A percentile compares a stretch with the other conserved stretches of the same genome.
Conservation (phyloP, 2,329 filamentous ascomycete genomes). For the Aspergillus tubingensis region DNA sequence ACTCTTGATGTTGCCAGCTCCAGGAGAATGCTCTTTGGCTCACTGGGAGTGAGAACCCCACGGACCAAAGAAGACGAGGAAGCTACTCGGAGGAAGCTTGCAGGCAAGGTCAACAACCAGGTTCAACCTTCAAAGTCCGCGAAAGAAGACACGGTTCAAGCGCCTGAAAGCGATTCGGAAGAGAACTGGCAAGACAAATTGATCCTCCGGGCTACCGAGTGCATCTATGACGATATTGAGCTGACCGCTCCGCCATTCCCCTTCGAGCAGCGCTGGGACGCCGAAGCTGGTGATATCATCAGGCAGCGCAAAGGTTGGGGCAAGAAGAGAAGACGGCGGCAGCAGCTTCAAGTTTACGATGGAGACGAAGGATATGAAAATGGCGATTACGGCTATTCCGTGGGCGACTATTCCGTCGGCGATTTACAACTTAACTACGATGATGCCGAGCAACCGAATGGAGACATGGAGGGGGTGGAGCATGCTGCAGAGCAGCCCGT, state of each 20-base stretch:
- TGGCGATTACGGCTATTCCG: conserved; percentile 40
- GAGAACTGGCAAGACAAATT: conserved; percentile 75
- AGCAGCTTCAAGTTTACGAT: conserved; percentile 53
- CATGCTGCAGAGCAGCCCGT: conserved; percentile 6
- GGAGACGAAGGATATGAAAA: conserved; percentile 45
- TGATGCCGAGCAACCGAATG: conserved; percentile 39
- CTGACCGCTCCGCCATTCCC: conserved; percentile 82
- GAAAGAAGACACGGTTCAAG: conserved; percentile 26
- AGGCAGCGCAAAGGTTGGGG: conserved; percentile 39
- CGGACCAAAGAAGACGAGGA: conserved; percentile 70
- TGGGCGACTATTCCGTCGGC: conserved; percentile 34
- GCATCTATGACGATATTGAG: conserved; percentile 67
- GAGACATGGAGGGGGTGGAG: conserved; percentile 20
- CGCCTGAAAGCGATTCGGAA: conserved; percentile 49
- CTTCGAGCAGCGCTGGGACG: conserved; percentile 87
- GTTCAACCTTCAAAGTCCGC: conserved; percentile 30
- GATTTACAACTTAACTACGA: conserved; percentile 44
- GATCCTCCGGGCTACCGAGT: conserved; percentile 78
- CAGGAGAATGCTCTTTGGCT: conserved; percentile 69
- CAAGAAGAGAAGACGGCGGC: conserved; percentile 50
- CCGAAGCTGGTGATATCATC: conserved; percentile 62
- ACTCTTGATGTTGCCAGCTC: conserved; percentile 63
- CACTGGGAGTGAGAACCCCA: conserved; percentile 69
- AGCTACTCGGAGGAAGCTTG: conserved; percentile 60
- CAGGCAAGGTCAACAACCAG: conserved; percentile 53